Evolutionary conservation across 768 basidiomycete genomes (phyloP).

Genomic region (Thelephora aurantiotincta): DNA sequence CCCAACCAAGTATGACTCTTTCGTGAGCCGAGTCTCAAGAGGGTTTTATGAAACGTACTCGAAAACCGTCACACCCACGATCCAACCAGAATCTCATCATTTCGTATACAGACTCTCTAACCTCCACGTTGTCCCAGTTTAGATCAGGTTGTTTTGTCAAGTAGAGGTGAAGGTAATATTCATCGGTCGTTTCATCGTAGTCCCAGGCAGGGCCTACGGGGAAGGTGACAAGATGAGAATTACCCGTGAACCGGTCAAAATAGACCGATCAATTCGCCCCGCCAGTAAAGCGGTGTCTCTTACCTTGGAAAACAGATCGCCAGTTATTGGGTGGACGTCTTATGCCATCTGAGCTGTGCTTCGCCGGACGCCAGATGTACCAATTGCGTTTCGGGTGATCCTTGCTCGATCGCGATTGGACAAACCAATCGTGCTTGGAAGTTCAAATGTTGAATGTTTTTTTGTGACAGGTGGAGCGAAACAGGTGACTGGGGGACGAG

Average conservation of each 20-base stretch:
- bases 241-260: background rate
- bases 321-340: conserved; percentile 62
- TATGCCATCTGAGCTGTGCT: conserved; percentile 34
- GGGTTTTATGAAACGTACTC: conserved; percentile 26
- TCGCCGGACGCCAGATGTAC: conserved; percentile 63
- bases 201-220: conserved; percentile 55
- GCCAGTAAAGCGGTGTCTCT: background rate
- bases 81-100: conserved; percentile 66
- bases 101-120: conserved; percentile 41
- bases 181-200: conserved; percentile 44
- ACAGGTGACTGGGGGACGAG: conserved; percentile 1
- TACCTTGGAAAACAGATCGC: conserved; percentile 52
- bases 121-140: conserved; percentile 58
- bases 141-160: conserved; percentile 57
- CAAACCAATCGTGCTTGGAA: conserved; percentile 57
- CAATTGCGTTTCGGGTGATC: conserved; percentile 52
- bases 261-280: background rate
- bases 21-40: background rate
- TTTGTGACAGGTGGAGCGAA: background rate
- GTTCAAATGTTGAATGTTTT: background rate
- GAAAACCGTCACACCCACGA: conserved; percentile 62
- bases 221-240: background rate
- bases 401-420: conserved; percentile 36
- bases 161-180: conserved; percentile 66
- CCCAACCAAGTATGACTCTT: background rate